Evolutionary conservation across 2,329 filamentous ascomycete genomes (phyloP).

Genomic region (Talaromyces sp.): DNA sequence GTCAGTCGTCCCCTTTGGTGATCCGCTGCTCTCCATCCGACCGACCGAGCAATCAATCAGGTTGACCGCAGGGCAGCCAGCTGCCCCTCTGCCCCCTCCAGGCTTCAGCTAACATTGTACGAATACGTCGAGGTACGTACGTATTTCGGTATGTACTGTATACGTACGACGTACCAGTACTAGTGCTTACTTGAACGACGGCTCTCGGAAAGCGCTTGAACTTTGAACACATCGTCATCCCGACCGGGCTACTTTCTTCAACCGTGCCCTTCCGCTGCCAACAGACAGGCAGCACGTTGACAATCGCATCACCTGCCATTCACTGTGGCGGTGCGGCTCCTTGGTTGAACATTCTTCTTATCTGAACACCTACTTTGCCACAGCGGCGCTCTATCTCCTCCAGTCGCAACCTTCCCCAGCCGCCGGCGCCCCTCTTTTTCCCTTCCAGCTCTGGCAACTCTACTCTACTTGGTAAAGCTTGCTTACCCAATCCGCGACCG

Average conservation of each 20-base stretch:
- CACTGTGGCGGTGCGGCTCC: conserved; percentile 16
- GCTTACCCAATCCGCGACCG: conserved; percentile 15
- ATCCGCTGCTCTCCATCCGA: conserved; percentile 4
- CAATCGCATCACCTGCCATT: not conserved
- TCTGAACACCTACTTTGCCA: not conserved
- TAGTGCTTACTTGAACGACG: not conserved
- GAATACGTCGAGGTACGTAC: not conserved
- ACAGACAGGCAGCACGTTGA: not conserved
- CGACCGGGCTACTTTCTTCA: not conserved
- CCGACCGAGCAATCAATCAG: not conserved
- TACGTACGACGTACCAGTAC: not conserved
- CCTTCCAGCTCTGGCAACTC: conserved; percentile 6
- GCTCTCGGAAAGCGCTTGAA: not conserved
- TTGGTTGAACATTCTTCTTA: conserved; percentile 2
- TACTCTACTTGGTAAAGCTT: conserved; percentile 9
- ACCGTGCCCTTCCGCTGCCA: not conserved
- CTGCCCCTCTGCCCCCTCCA: not conserved
- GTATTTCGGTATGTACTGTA: not conserved
- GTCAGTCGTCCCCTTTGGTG: not conserved
- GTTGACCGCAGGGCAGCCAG: not conserved
- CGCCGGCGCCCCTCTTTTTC: conserved; percentile 15
- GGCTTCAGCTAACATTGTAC: not conserved
- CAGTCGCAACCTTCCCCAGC: conserved; percentile 1
- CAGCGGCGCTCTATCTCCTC: not conserved
- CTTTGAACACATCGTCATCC: not conserved